These are phyloP conservation scores for Aureobasidium sp. DNA, from an alignment of 2,329 filamentous ascomycete species.

Conservation along the genomic window DNA sequence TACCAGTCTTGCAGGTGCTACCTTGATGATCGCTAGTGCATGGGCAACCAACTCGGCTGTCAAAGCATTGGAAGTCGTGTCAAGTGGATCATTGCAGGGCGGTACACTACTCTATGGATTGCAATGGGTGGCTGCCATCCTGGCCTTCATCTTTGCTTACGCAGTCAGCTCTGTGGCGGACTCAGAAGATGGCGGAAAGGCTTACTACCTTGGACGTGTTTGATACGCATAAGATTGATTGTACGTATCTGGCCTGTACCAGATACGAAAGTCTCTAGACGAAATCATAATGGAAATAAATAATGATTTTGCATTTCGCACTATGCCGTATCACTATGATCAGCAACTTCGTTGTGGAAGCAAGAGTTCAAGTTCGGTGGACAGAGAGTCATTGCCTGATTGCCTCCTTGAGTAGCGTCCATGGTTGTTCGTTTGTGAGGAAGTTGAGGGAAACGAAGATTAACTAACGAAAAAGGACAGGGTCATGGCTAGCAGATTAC, in stretches of 20 bases:
- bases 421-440: not conserved
- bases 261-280: not conserved
- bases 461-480: not conserved
- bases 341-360: too few species aligned
- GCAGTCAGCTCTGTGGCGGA: constrained; percentile 10
- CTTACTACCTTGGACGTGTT: not conserved
- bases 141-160: constrained; percentile 14
- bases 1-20: constrained; percentile 8
- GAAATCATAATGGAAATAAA: too few species aligned
- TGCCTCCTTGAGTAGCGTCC: too few species aligned
- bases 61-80: constrained; percentile 10
- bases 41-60: constrained; percentile 16
- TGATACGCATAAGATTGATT: not conserved
- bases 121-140: constrained; percentile 17
- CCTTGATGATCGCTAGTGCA: constrained; percentile 17
- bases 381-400: too few species aligned
- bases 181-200: not conserved
- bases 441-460: not conserved
- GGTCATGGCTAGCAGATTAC: not conserved
- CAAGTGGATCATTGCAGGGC: not conserved
- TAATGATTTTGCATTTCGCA: not conserved
- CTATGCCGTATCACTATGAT: not conserved
- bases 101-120: constrained; percentile 14
- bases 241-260: not conserved
- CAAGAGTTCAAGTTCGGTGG: too few species aligned